A percentile compares a stretch with the other conserved stretches of the same genome.
Evolutionary conservation across 2,329 filamentous ascomycete species (phyloP).

Genomic region (Arthroderma uncinatum): DNA sequence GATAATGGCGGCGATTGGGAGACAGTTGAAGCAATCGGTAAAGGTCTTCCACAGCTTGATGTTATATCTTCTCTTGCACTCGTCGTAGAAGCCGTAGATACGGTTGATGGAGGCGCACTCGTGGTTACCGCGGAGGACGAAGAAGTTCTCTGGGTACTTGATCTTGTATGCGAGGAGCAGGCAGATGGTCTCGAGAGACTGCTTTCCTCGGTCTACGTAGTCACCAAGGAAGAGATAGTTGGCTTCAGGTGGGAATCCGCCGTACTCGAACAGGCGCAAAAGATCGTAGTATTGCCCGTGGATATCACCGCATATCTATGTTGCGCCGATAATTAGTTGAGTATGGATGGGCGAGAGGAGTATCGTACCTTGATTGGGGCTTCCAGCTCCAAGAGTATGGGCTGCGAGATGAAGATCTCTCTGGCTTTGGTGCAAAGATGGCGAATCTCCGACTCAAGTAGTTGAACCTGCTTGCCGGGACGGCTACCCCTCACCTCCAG

Average conservation of each 20-base stretch:
- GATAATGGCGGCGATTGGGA: conserved; percentile 96
- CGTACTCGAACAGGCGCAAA: conserved; percentile 93
- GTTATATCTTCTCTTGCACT: conserved; percentile 98
- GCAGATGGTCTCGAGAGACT: conserved; percentile 97
- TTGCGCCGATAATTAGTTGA: conserved; percentile 1
- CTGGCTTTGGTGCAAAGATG: conserved; percentile 96
- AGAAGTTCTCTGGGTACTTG: conserved; percentile 99
- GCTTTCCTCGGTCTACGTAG: conserved; percentile 98
- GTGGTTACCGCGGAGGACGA: conserved; percentile 96
- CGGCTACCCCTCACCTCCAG: conserved; percentile 95
- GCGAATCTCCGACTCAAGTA: conserved; percentile 91
- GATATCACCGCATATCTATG: conserved; percentile 95
- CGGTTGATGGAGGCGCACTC: conserved; percentile 98
- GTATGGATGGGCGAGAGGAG: neutral
- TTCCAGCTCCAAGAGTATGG: conserved; percentile 92
- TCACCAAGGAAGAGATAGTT: conserved; percentile 99
- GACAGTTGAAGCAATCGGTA: conserved; percentile 98
- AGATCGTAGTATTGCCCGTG: conserved; percentile 99
- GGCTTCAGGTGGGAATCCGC: conserved; percentile 93
- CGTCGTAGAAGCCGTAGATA: conserved; percentile 99
- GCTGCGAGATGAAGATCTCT: conserved; percentile 99
- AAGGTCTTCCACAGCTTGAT: conserved; percentile 99
- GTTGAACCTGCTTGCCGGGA: conserved; percentile 95
- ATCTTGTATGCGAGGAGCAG: conserved; percentile 97
- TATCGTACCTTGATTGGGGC: conserved; percentile 88